Evolutionary conservation across 345 rosid genomes (phyloP).

Genomic region (Carallia pectinifolia): DNA sequence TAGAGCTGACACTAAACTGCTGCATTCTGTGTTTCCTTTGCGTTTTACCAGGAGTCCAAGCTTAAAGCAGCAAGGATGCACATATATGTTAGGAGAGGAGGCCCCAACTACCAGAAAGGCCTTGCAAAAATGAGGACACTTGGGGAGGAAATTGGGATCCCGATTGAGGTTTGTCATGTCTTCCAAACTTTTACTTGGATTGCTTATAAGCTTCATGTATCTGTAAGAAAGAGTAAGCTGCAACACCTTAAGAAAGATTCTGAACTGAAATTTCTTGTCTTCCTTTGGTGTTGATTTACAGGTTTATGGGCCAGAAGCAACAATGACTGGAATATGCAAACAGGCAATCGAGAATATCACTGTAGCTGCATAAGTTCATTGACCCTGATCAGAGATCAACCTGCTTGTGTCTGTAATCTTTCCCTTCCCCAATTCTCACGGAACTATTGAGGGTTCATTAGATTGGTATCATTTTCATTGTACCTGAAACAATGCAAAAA

Average conservation of each 20-base stretch:
- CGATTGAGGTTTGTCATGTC: constrained; percentile 63
- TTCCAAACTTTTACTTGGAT: neutral
- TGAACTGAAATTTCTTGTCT: neutral
- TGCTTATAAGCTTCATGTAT: neutral
- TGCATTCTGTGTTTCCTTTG: neutral
- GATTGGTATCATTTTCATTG: constrained; percentile 5
- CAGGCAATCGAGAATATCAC: constrained; percentile 80
- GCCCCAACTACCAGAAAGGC: constrained; percentile 83
- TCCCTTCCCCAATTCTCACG: neutral
- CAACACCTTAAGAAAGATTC: neutral
- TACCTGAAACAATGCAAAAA: constrained; percentile 2
- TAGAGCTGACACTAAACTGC: no score
- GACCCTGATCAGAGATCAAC: neutral
- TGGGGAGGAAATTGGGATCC: constrained; percentile 77
- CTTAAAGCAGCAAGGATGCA: constrained; percentile 69
- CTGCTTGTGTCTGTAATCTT: neutral
- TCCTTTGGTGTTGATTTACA: constrained; percentile 3
- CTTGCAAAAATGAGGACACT: constrained; percentile 78
- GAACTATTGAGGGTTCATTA: constrained; percentile 7
- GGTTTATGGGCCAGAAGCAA: constrained; percentile 96
- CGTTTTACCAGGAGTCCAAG: constrained; percentile 52
- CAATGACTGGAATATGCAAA: constrained; percentile 97
- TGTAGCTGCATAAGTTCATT: constrained; percentile 54
- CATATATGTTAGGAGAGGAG: constrained; percentile 73
- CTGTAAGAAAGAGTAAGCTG: neutral